Base-by-base conservation (phyloP, 805 yeast genomes). In the Yarrowia sp. region DNA sequence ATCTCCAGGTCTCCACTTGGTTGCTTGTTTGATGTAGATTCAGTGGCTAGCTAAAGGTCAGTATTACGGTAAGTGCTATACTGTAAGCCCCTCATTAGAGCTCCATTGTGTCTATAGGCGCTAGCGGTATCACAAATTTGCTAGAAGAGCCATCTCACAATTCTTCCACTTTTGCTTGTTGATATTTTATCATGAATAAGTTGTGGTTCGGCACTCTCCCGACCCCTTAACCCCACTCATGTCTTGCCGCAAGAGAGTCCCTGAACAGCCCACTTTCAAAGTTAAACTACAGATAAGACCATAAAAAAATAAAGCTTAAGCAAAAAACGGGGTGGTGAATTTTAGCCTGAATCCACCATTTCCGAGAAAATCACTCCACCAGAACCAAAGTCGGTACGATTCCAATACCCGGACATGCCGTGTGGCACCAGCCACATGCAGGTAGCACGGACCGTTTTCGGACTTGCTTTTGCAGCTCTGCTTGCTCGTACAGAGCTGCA, bases 271-370 rank as follows among this genome's bases (percentile, higher is more conserved):
- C 53, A 47, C 53, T 47, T 45, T 47, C 53, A 15, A 47, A 38
- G 53, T 47, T 47, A 47, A 47, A 18, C 38, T 32, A 32, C 51
- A 47, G 22, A 45, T 45, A 45, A 47, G 53, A 47, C 53, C 53
- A 47, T 38, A 3, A 28, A 3, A n/a, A 8, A 31, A 4, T 9
- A 17, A 17, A 47, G 39, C 8, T 22, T 31, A 45, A 47, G n/a
- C 38, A 15, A 47, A 47, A 47, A 15, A 5, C 1, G 7, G 35
- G 3, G 28, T 22, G 44, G 13, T 42, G 45, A 6, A 10, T 22
- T 22, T 22, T 22, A 22, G 28, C 28, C 3, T 5, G 28, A 22
- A 22, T 22, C 28, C 11, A 3, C 17, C 10, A n/a, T 47, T 47
- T 47, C 53, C n/a, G 39, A 38, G 53, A 47, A 3, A 47, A 32